Evolutionary conservation across 2,329 filamentous ascomycete species (phyloP), one percentile per base, ranked within the genome.

Genomic region (Pseudofabraea citricarpa): DNA sequence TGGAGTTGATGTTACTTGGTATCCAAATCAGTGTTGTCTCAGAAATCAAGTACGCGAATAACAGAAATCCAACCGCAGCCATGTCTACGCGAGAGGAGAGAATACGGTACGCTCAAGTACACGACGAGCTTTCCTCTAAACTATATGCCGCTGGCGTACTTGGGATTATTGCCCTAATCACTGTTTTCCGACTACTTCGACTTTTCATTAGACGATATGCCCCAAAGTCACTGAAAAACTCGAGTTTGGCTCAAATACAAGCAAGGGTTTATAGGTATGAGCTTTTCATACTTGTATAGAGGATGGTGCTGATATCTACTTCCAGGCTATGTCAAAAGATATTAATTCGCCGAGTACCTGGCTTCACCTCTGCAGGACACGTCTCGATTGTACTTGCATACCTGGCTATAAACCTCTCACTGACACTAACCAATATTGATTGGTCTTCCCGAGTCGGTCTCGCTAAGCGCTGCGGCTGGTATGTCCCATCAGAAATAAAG

Each of bases 361-460:
- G 61, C n/a, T 65, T 69, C 42, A 56, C 60, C 5, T 67, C 62
- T 5, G 54, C 55, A 18, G 65, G 66, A 4, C 66, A 68, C 54
- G 58, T 58, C 16, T 26, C 60, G 5, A 43, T 68, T 8, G 60
- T 66, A 12, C 20, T 51, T 4, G 37, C 49, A 6, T 69, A 59
- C 39, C 56, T 64, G n/a, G 63, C 52, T 12, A 46, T 66, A 16
- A 68, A 67, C 40, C 47, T 59, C 6, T 45, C 55, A 7, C 60
- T 69, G 44, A 55, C 57, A 21, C 60, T 68, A 40, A 52, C 50
- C 21, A 48, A 52, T 33, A 49, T 56, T 6, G 35, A 47, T 21
- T 57, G 41, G 38, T 39, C 42, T 7, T 41, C 37, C 8, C 32
- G 29, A 1, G 36, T 35, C 13, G 20, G 20, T 16, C 23, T 41